Base-by-base conservation (phyloP, 768 basidiomycete species). In the Paxillus ammoniavirescens region DNA sequence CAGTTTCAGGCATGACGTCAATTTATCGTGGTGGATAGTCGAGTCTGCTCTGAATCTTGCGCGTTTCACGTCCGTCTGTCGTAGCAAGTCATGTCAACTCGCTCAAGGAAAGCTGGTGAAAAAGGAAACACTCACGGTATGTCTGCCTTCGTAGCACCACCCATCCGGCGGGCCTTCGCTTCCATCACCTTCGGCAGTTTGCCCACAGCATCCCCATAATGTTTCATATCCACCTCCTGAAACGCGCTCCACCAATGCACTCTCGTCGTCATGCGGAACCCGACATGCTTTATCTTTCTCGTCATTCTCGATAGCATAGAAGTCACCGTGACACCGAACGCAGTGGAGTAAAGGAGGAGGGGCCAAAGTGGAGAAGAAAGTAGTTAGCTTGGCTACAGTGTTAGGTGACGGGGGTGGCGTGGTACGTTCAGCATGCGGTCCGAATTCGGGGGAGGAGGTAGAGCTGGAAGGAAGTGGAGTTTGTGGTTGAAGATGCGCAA, bases 141-240 rank as follows among this genome's bases (percentile, higher is more conserved):
- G 89, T 66, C 78, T 81, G 4, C 89, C 89, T 66, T 91, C 89
- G 61, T 90, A 91, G 62, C 89, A 92, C 88, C 88, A 92, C 1
- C 89, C 90, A 64, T 90, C 87, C 1, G 89, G 90, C 1, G 90
- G 89, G 0, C 89, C 89, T 72, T 86, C 86, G 56, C 89, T 86
- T 1, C 90, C 89, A 57, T 86, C 83, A 0, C 89, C 89, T 23
- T 89, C 84, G 6, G 83, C 84, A 0, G 80, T 84, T 62, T 78
- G 75, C 8, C 81, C 86, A 66, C 89, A 92, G 70, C 90, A 92
- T 3, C 79, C 82, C 80, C 82, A 92, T 2, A 84, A 71, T 0
- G 89, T 81, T 65, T 81, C 78, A 54, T 77, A 75, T 23, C 64
- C 71, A 10, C 62, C 62, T 2, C 65, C 61, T 4, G 76, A 72